phyloP scores from a whole-genome alignment of 73 alveolate species.

The Paramecium biaurelia region DNA sequence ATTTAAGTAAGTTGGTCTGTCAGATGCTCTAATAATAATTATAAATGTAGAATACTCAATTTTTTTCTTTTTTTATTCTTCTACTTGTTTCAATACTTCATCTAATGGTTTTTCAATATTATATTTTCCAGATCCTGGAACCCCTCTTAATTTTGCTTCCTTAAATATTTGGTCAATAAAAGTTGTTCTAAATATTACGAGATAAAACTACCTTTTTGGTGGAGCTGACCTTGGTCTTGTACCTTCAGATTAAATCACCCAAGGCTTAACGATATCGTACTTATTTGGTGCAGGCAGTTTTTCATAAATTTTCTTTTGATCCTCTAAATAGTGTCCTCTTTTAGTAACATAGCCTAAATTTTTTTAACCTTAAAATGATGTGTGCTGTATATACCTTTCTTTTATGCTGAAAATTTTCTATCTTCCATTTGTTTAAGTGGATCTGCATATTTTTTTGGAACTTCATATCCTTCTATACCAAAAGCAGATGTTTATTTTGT shows the following conservation, averaged over 20 bases:
- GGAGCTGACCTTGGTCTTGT: constrained; percentile 27
- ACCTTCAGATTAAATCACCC: neutral
- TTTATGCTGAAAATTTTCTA: constrained; percentile 17
- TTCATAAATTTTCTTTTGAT: constrained; percentile 9
- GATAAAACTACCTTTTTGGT: constrained; percentile 3
- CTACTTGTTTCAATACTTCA: constrained; percentile 19
- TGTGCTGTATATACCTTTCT: neutral
- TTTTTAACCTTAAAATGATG: neutral
- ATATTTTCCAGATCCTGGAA: constrained; percentile 58
- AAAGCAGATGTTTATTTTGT: constrained; percentile 46
- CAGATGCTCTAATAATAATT: neutral
- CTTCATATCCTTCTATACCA: constrained; percentile 65
- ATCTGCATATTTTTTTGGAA: constrained; percentile 62
- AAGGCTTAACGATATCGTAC: constrained; percentile 25
- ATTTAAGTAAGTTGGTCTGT: constrained; percentile 49
- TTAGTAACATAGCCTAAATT: constrained; percentile 39
- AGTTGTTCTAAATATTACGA: neutral
- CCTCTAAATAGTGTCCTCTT: constrained; percentile 58
- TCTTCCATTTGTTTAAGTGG: constrained; percentile 50
- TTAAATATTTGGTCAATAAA: constrained; percentile 49
- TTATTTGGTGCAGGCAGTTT: constrained; percentile 55
- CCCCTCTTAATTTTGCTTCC: constrained; percentile 33
- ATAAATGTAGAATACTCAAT: neutral
- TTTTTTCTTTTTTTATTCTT: constrained; percentile 45
- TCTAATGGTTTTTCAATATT: constrained; percentile 49